These are phyloP conservation scores for Hymenoscyphus fructigenus DNA, from an alignment of 2,329 filamentous ascomycete species.

Conservation along the genomic window DNA sequence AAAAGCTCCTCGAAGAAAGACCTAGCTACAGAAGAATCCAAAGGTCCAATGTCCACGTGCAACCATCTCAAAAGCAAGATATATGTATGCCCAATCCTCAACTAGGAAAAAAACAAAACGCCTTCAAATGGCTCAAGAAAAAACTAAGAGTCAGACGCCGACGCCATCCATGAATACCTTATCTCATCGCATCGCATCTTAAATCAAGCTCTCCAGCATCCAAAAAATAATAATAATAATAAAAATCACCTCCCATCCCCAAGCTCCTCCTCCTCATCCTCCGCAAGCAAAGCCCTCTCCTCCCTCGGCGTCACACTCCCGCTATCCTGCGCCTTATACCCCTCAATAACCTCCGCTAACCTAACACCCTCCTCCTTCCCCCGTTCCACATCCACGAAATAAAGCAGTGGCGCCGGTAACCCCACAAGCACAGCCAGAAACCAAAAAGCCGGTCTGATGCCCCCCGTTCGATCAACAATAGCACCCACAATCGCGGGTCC, in stretches of 20 bases:
- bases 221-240: too few species aligned
- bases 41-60: too few species aligned
- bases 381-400: conserved; percentile 79
- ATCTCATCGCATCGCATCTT: not conserved
- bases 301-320: conserved; percentile 15
- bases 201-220: not conserved
- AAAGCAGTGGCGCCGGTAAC: conserved; percentile 80
- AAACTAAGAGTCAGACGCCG: not conserved
- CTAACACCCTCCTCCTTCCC: conserved; percentile 68
- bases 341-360: conserved; percentile 60
- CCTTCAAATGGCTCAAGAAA: not conserved
- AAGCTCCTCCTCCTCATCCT: conserved; percentile 7
- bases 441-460: conserved; percentile 85
- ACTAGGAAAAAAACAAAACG: not conserved
- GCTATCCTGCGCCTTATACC: conserved; percentile 41
- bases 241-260: too few species aligned
- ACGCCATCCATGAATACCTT: not conserved
- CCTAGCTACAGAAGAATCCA: too few species aligned
- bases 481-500: conserved; percentile 90
- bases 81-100: too few species aligned
- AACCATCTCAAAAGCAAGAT: too few species aligned
- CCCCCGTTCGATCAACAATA: conserved; percentile 81
- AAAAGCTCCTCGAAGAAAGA: too few species aligned
- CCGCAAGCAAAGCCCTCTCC: conserved; percentile 16
- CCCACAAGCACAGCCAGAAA: conserved; percentile 86